Percentiles rank a stretch among this genome's conserved stretches.
These are phyloP conservation scores for Omphalotus guepiniiformis DNA, from an alignment of 768 basidiomycete species.

Conservation along the genomic window DNA sequence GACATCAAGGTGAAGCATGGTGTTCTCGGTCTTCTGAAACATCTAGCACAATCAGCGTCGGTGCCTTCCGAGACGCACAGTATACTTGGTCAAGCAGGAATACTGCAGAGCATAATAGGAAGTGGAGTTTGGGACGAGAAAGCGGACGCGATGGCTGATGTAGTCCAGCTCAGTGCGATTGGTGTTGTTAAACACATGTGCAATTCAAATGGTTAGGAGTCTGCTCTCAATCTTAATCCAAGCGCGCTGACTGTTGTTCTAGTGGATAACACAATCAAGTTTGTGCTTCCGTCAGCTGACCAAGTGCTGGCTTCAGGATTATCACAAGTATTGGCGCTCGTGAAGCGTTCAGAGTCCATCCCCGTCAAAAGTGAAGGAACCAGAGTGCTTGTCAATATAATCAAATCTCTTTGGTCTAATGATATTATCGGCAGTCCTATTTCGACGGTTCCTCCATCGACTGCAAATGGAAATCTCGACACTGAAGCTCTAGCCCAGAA, in stretches of 20 bases:
- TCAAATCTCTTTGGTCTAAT: conserved; percentile 71
- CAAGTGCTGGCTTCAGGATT: conserved; percentile 44
- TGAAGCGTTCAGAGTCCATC: conserved; percentile 74
- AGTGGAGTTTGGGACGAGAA: conserved; percentile 70
- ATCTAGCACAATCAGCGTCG: conserved; percentile 70
- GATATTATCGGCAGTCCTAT: conserved; percentile 28
- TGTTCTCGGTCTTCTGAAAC: conserved; percentile 80
- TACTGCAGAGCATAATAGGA: conserved; percentile 56
- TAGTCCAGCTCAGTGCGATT: conserved; percentile 84
- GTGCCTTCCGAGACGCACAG: conserved; percentile 55
- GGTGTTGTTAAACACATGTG: conserved; percentile 89
- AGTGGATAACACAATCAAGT: conserved; percentile 43
- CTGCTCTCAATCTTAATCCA: background rate
- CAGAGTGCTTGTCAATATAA: conserved; percentile 80
- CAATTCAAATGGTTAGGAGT: conserved; percentile 59
- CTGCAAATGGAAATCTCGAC: conserved; percentile 19
- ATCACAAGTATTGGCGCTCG: conserved; percentile 67
- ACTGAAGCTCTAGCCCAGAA: conserved; percentile 33
- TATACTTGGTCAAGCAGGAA: conserved; percentile 53
- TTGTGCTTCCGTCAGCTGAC: conserved; percentile 45
- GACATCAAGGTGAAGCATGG: conserved; percentile 90
- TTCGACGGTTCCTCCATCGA: conserved; percentile 7
- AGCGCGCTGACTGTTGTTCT: conserved; percentile 3
- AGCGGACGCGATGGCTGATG: conserved; percentile 75
- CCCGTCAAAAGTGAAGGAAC: conserved; percentile 88